Conservation (phyloP, 257 asterid genomes). For the Osmanthus fragrans region DNA sequence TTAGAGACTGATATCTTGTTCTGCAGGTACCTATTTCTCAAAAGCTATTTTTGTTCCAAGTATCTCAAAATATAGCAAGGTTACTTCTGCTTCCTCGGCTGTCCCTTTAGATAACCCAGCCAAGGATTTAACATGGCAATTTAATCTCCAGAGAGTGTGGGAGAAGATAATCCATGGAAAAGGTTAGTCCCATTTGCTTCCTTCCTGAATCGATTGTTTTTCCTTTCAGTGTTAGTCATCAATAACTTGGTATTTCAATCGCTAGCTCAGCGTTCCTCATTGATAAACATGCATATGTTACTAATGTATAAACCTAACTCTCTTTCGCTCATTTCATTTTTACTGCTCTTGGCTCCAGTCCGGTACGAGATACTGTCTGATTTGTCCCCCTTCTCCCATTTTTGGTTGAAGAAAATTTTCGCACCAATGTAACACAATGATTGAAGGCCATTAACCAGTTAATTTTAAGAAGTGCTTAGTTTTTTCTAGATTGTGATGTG, state of each 20-base stretch:
- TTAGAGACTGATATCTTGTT: slow-evolving; percentile 13
- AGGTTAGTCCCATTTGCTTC: slow-evolving; percentile 37
- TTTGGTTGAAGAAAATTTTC: not conserved
- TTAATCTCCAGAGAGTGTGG: slow-evolving; percentile 75
- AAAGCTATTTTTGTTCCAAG: slow-evolving; percentile 87
- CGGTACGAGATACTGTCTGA: not conserved
- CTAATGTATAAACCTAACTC: not conserved
- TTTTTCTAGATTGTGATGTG: not conserved
- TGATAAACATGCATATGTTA: not conserved
- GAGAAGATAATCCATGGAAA: slow-evolving; percentile 64
- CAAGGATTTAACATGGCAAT: slow-evolving; percentile 85
- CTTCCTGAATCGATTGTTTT: not conserved
- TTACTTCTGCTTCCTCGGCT: slow-evolving; percentile 73
- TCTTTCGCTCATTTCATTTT: not conserved
- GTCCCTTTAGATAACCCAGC: slow-evolving; percentile 47
- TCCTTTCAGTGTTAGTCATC: not conserved
- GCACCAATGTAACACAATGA: not conserved
- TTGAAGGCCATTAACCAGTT: not conserved
- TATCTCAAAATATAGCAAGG: slow-evolving; percentile 73
- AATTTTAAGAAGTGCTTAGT: not conserved
- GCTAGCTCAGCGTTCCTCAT: not conserved
- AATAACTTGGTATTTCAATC: not conserved
- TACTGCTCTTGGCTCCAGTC: not conserved
- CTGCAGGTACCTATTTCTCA: slow-evolving; percentile 63
- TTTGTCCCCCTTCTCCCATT: not conserved